Conservation (phyloP, 2,329 filamentous ascomycete species). For the Xylariaceae sp. region DNA sequence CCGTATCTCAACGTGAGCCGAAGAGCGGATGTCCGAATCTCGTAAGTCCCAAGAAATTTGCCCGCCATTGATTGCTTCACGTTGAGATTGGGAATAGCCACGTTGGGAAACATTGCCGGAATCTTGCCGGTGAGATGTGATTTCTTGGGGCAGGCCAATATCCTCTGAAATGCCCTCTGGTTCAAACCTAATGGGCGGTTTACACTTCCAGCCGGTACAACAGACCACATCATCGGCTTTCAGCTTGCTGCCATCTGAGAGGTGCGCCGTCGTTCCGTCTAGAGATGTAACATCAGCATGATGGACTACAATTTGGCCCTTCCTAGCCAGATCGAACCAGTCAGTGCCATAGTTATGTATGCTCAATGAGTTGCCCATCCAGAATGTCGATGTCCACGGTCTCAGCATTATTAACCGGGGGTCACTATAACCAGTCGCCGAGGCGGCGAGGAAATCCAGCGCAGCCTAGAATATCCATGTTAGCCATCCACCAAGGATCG, state of each 20-base stretch:
- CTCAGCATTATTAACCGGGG: slow-evolving; percentile 8
- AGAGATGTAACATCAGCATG: slow-evolving; percentile 14
- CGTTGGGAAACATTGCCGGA: background rate
- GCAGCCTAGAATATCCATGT: slow-evolving; percentile 6
- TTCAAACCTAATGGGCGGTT: slow-evolving; percentile 12
- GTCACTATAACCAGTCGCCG: slow-evolving; percentile 12
- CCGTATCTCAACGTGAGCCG: background rate
- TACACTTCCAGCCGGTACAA: slow-evolving; percentile 23
- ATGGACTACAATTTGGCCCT: slow-evolving; percentile 13
- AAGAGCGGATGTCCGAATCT: background rate
- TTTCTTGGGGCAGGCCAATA: slow-evolving; percentile 6
- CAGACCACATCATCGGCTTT: slow-evolving; percentile 16
- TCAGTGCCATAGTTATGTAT: slow-evolving; percentile 25
- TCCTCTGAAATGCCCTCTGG: slow-evolving; percentile 15
- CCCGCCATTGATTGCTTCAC: background rate
- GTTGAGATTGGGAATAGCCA: background rate
- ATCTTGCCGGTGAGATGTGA: background rate
- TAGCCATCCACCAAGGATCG: slow-evolving; percentile 9
- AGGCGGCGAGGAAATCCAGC: slow-evolving; percentile 8
- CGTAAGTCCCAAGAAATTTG: background rate
- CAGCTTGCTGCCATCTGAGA: slow-evolving; percentile 11
- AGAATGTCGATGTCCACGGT: slow-evolving; percentile 23
- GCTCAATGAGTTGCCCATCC: slow-evolving; percentile 26
- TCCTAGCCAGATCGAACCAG: slow-evolving; percentile 20
- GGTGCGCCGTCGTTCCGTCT: background rate